Base-by-base conservation (phyloP, 2,329 filamentous ascomycete genomes). In the Paecilomyces variotii region DNA sequence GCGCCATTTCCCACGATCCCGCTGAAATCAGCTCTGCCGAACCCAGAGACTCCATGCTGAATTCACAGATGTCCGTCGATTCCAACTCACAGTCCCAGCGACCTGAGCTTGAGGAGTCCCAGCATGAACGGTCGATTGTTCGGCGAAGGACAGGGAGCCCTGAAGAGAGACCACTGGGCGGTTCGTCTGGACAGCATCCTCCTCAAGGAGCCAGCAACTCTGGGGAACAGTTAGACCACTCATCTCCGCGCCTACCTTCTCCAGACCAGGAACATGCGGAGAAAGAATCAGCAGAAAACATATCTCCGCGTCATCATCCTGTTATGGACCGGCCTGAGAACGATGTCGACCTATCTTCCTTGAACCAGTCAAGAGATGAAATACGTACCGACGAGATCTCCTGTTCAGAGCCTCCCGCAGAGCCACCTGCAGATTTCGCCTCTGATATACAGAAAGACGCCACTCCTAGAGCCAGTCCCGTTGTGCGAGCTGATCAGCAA, bases 401-500 rank as follows among this genome's bases (percentile, higher is more conserved):
- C 9, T 45, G n/a, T 19, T 45, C 39, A 19, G 39, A 45, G 9
- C 12, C 39, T 45, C 19, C 14, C n/a, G 9, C 39, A 45, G 39
- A 45, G n/a, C 39, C 7, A 7, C n/a, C 19, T 45, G 9, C 39
- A 9, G 39, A n/a, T n/a, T 14, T 3, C n/a, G 4, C n/a, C 14
- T 4, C 14, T 24, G n/a, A 24, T 14, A 14, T 9, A 7, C n/a
- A 50, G 45, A 19, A 50, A 26, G 19, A 49, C 5, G 50, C 58
- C 52, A 57, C 53, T 19, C 54, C 58, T 51, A 56, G 56, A 51
- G 25, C 64, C 53, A 34, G 55, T 4, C 59, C 56, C 24, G 54
- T 34, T 11, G 58, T 69, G 4, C 59, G 67, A 14, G 58, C 58
- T 30, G 65, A 65, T 50, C 66, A 65, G 24, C 52, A 65, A 54